Conservation (phyloP, 192 early-diverging fungal species). For the Umbelopsis isabellina region DNA sequence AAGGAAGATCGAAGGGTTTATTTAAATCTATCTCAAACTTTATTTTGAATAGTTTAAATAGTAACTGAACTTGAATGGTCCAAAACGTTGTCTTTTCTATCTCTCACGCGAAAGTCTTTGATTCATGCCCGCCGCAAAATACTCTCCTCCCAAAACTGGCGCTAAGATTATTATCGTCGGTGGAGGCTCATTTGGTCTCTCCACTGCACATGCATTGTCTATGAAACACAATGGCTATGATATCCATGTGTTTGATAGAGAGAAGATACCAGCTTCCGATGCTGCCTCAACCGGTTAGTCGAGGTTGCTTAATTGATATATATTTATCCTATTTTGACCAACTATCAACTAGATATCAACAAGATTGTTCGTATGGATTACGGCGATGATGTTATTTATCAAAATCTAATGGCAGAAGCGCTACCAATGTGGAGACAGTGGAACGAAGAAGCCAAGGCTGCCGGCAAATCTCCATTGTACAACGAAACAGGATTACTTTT, state of each 20-base stretch:
- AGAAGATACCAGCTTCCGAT: constrained; percentile 36
- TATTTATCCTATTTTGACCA: too few relatives aligned
- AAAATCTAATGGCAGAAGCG: constrained; percentile 28
- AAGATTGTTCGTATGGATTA: constrained; percentile 42
- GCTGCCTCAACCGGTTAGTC: constrained; percentile 42
- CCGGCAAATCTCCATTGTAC: constrained; percentile 18
- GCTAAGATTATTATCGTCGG: constrained; percentile 45
- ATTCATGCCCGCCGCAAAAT: background rate
- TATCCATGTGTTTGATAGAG: constrained; percentile 37
- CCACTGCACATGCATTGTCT: constrained; percentile 37
- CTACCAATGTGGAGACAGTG: constrained; percentile 33
- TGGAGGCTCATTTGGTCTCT: constrained; percentile 43
- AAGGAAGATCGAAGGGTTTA: background rate
- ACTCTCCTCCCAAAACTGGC: constrained; percentile 17
- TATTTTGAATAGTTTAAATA: too few relatives aligned
- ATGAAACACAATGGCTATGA: constrained; percentile 24
- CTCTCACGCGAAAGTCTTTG: background rate
- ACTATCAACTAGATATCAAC: constrained; percentile 32
- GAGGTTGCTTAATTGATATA: background rate
- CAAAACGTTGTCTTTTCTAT: background rate
- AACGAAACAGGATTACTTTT: constrained; percentile 33
- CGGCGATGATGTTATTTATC: constrained; percentile 25
- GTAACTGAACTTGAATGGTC: too few relatives aligned
- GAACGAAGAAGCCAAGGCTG: constrained; percentile 27
- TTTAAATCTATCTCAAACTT: background rate